A percentile compares a stretch with the other conserved stretches of the same genome.
phyloP scores from a whole-genome alignment of 2,329 filamentous ascomycete genomes.

The Mycogone perniciosa region DNA sequence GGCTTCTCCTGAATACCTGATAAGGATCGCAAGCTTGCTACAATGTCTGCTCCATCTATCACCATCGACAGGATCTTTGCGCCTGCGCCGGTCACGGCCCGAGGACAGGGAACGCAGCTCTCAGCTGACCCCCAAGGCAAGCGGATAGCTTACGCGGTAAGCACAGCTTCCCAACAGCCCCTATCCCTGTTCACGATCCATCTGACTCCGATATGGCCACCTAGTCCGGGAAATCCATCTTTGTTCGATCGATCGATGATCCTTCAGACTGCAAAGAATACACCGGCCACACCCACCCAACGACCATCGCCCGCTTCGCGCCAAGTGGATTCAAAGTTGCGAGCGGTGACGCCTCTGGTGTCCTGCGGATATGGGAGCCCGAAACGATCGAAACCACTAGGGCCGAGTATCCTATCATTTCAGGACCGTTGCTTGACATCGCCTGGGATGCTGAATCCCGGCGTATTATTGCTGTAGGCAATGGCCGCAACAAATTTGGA shows the following conservation, averaged over 20 bases:
- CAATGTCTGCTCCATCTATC: constrained; percentile 41
- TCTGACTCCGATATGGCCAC: background rate
- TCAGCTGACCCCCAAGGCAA: constrained; percentile 85
- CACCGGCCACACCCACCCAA: constrained; percentile 79
- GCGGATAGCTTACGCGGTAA: constrained; percentile 84
- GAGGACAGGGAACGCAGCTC: constrained; percentile 83
- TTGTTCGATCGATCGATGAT: constrained; percentile 88
- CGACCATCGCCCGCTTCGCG: constrained; percentile 88
- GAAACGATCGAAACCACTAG: constrained; percentile 80
- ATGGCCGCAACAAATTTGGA: constrained; percentile 88
- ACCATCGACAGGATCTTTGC: constrained; percentile 68
- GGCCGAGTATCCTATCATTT: constrained; percentile 91
- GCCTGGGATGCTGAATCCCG: constrained; percentile 97
- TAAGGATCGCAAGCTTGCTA: background rate
- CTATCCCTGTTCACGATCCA: background rate
- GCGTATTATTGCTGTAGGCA: constrained; percentile 90
- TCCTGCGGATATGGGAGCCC: constrained; percentile 88
- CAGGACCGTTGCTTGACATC: constrained; percentile 89
- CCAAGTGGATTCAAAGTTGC: constrained; percentile 94
- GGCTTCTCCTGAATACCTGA: background rate
- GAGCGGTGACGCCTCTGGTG: constrained; percentile 78
- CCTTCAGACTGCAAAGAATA: constrained; percentile 83
- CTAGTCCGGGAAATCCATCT: constrained; percentile 92
- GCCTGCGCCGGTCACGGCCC: constrained; percentile 72
- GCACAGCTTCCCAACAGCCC: constrained; percentile 23